Base-by-base conservation (phyloP, 805 yeast species). In the Blastobotrys terrestris region DNA sequence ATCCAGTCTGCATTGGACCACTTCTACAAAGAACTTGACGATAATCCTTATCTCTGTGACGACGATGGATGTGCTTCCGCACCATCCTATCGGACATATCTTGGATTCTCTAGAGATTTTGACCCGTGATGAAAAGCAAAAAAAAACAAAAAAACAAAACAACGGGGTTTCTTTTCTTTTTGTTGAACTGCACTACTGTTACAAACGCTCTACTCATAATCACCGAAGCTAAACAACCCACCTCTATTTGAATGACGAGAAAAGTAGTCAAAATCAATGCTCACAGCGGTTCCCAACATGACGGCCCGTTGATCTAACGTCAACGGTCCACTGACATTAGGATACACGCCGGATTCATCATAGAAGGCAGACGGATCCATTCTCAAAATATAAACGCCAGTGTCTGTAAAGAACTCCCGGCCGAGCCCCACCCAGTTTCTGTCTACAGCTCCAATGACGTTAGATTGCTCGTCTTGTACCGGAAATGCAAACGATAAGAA, bases 371-470 rank as follows among this genome's bases (percentile, higher is more conserved):
- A 58, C 1, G 86, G 84, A 61, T 87, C 95, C 87, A 90, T 85
- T 54, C 96, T 71, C 26, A 92, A 70, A 31, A 91, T 80, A 67
- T 94, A 92, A 1, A 89, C 91, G 56, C 98, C 98, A 0, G 97
- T 87, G 68, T 94, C 98, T 0, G 98, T 91, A 63, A 92, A 85
- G 62, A 91, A 69, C 65, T 94, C 99, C 62, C 97, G 77, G 2
- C 95, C 96, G 43, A 94, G 71, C 0, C 99, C 99, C 3, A 87
- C 95, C 94, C 96, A 94, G 67, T 90, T 90, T 61, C 98, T 77
- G 67, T 89, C 94, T 1, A 94, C 92, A 1, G 86, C 75, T 0
- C 85, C 96, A 52, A 85, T 70, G 0, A 86, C 78, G 14, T 75
- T 70, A 0, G 83, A 84, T 0, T 72, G 50, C 41, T 75, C 82